Evolutionary conservation across 2,329 filamentous ascomycete species (phyloP).

Genomic region (Aspergillus eucalypticola): DNA sequence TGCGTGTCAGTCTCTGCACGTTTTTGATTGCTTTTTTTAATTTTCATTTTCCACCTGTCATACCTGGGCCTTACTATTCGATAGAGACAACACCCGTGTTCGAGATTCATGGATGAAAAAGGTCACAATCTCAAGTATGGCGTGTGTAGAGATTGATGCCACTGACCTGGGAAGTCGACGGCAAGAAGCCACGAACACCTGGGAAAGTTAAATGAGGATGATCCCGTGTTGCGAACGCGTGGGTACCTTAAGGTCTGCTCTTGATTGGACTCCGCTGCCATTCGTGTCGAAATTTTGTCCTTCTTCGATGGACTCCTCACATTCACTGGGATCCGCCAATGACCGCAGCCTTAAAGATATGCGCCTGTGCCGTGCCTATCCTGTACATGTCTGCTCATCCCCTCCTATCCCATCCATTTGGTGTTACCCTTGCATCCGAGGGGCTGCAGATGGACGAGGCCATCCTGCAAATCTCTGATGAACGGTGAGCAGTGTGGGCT

Average conservation of each 20-base stretch:
- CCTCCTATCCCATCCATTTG: background rate
- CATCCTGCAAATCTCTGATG: background rate
- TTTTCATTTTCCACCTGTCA: background rate
- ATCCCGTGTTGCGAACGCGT: conserved; percentile 20
- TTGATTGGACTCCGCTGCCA: conserved; percentile 16
- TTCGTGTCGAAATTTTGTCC: background rate
- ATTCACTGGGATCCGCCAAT: background rate
- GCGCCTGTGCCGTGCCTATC: background rate
- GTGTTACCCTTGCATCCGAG: background rate
- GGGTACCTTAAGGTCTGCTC: conserved; percentile 16
- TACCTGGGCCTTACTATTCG: background rate
- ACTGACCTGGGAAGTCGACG: background rate
- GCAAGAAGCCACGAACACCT: background rate
- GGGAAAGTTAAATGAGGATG: conserved; percentile 19
- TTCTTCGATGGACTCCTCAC: background rate
- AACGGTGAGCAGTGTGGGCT: background rate
- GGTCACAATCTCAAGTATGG: background rate
- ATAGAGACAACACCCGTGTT: background rate
- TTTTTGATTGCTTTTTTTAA: background rate
- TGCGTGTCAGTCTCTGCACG: background rate
- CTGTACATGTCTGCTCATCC: background rate
- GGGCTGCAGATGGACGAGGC: background rate
- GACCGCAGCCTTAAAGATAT: background rate
- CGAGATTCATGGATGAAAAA: background rate
- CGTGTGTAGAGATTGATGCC: background rate